Percentiles rank a stretch among this genome's conserved stretches.
Evolutionary conservation across 176 grass and related monocot species (phyloP).

Genomic region (Aegilops longissima): DNA sequence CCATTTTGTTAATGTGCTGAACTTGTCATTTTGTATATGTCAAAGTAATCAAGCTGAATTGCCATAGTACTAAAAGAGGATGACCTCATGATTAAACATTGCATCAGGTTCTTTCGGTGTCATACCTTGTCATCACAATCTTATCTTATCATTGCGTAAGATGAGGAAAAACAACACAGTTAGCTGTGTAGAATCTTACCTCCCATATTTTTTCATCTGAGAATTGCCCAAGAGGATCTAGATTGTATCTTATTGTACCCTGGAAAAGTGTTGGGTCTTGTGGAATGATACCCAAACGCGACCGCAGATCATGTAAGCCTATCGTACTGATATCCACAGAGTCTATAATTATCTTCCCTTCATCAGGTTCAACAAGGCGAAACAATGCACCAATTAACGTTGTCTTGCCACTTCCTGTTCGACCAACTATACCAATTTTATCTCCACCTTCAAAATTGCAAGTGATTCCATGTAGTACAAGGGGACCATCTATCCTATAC

Average conservation of each 20-base stretch:
- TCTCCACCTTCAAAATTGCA: slow-evolving; percentile 79
- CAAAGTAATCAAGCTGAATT: neutral
- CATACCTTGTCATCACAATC: slow-evolving; percentile 6
- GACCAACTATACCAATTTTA: slow-evolving; percentile 91
- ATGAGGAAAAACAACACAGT: neutral
- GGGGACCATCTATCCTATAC: slow-evolving; percentile 66
- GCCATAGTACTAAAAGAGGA: neutral
- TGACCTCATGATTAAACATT: neutral
- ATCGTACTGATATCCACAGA: slow-evolving; percentile 55
- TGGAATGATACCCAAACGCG: slow-evolving; percentile 88
- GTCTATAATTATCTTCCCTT: slow-evolving; percentile 80
- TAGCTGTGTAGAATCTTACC: slow-evolving; percentile 35
- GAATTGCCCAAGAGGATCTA: slow-evolving; percentile 70
- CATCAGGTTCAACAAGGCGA: slow-evolving; percentile 83
- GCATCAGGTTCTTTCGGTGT: slow-evolving; percentile 6
- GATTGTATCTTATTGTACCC: slow-evolving; percentile 82
- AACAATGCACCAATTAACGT: slow-evolving; percentile 84
- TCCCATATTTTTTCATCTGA: slow-evolving; percentile 85
- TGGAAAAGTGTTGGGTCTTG: slow-evolving; percentile 95
- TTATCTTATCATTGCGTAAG: neutral
- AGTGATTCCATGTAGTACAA: slow-evolving; percentile 71
- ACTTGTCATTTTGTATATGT: neutral
- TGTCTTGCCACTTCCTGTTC: slow-evolving; percentile 94
- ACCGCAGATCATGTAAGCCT: slow-evolving; percentile 86
- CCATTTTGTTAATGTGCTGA: too few species aligned